Percentiles rank a stretch among this genome's conserved stretches.
phyloP scores from a whole-genome alignment of 345 rosid genomes.

The Melaleuca quinquenervia region DNA sequence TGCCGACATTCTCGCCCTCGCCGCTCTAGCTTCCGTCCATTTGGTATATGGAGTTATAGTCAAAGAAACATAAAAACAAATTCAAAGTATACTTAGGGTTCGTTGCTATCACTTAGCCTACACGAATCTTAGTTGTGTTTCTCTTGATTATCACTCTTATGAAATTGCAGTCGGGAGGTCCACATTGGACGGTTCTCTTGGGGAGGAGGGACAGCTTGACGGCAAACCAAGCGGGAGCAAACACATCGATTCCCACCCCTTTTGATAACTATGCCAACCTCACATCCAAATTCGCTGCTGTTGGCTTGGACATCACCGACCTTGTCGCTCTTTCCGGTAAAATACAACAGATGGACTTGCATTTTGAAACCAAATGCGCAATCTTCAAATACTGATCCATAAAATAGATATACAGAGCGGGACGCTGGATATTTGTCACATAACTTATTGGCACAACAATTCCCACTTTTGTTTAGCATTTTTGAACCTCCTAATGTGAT shows the following conservation, averaged over 20 bases:
- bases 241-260: constrained; percentile 40
- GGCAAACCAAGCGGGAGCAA: constrained; percentile 41
- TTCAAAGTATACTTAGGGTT: too few species aligned
- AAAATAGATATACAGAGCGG: background rate
- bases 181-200: constrained; percentile 47
- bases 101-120: too few species aligned
- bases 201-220: constrained; percentile 71
- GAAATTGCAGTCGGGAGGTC: constrained; percentile 59
- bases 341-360: background rate
- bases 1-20: constrained; percentile 60
- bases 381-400: background rate
- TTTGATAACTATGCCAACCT: constrained; percentile 26
- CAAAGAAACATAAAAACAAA: too few species aligned
- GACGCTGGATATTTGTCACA: background rate
- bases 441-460: background rate
- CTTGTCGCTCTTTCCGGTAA: constrained; percentile 69
- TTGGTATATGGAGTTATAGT: constrained; percentile 18
- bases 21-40: constrained; percentile 51
- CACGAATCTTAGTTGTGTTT: background rate
- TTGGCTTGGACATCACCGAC: constrained; percentile 54
- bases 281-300: constrained; percentile 39
- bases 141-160: background rate
- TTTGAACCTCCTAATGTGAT: background rate
- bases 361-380: background rate
- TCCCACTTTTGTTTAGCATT: background rate